These are phyloP conservation scores for Penicillium expansum DNA, from an alignment of 2,329 filamentous ascomycete genomes.

Conservation along the genomic window DNA sequence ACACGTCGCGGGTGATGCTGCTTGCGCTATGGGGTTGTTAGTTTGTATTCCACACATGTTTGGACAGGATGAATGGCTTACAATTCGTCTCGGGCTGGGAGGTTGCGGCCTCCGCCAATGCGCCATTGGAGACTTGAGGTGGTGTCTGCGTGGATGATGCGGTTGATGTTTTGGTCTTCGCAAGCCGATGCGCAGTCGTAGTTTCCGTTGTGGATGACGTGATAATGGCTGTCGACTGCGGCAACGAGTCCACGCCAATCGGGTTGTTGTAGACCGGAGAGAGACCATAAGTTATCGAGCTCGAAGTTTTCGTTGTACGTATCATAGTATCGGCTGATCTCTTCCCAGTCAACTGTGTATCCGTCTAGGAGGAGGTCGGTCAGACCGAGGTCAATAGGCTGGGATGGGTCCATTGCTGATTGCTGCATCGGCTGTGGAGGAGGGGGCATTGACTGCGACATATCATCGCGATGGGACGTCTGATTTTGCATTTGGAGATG, in stretches of 20 bases:
- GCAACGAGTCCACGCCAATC: conserved; percentile 46
- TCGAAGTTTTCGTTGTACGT: conserved; percentile 41
- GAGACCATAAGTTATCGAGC: conserved; percentile 42
- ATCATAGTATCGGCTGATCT: conserved; percentile 37
- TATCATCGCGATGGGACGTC: conserved; percentile 25
- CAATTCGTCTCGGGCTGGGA: conserved; percentile 42
- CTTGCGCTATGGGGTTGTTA: conserved; percentile 38
- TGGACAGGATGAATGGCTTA: conserved; percentile 23
- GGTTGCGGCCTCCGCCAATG: conserved; percentile 32
- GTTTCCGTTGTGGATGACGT: conserved; percentile 39
- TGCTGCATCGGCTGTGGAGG: conserved; percentile 25
- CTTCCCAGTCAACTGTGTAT: conserved; percentile 41
- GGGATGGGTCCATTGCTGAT: conserved; percentile 24
- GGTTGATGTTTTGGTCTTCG: conserved; percentile 36
- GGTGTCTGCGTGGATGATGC: conserved; percentile 37
- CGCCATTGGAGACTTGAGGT: conserved; percentile 36
- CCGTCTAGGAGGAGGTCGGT: conserved; percentile 38
- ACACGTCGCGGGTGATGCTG: conserved; percentile 42
- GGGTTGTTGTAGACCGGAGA: conserved; percentile 42
- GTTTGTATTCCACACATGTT: not conserved
- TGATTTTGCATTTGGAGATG: conserved; percentile 32
- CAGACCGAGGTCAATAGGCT: conserved; percentile 32
- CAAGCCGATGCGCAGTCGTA: conserved; percentile 33
- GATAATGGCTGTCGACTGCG: conserved; percentile 45
- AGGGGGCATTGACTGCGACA: conserved; percentile 21